Percentiles rank a stretch among this genome's conserved stretches.
Conservation (phyloP, 768 basidiomycete species). For the Mycena venus region DNA sequence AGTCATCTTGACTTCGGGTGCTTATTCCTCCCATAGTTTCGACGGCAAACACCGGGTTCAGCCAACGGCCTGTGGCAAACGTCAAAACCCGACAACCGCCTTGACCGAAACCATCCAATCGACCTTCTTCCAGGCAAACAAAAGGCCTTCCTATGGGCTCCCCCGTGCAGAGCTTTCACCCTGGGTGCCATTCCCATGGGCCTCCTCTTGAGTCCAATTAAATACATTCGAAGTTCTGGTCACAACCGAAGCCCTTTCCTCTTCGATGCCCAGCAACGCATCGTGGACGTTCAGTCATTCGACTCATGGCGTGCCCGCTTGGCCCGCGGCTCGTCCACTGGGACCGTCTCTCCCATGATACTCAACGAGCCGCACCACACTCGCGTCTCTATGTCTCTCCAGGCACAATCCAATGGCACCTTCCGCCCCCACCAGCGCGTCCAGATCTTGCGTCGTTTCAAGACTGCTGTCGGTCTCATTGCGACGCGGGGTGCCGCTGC, state of each 20-base stretch:
- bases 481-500: constrained; percentile 55
- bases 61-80: constrained; percentile 26
- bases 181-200: constrained; percentile 10
- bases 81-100: background rate
- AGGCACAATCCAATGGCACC: constrained; percentile 49
- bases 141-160: constrained; percentile 6
- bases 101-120: constrained; percentile 50
- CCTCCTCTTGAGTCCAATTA: background rate
- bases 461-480: constrained; percentile 55
- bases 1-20: background rate
- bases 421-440: constrained; percentile 43
- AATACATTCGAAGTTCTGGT: background rate
- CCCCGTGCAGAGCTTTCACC: background rate
- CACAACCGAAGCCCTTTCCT: background rate
- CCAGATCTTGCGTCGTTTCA: constrained; percentile 50
- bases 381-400: constrained; percentile 53
- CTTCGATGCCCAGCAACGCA: background rate
- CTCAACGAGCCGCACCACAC: constrained; percentile 37
- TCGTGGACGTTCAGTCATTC: background rate
- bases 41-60: constrained; percentile 56
- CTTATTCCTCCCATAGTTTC: constrained; percentile 47
- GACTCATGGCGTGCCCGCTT: constrained; percentile 14
- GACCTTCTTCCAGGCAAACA: background rate
- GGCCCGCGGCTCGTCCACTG: background rate
- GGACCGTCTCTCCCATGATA: constrained; percentile 30